These are phyloP conservation scores for Leccinum obscurum DNA, from an alignment of 768 basidiomycete genomes.

Conservation along the genomic window DNA sequence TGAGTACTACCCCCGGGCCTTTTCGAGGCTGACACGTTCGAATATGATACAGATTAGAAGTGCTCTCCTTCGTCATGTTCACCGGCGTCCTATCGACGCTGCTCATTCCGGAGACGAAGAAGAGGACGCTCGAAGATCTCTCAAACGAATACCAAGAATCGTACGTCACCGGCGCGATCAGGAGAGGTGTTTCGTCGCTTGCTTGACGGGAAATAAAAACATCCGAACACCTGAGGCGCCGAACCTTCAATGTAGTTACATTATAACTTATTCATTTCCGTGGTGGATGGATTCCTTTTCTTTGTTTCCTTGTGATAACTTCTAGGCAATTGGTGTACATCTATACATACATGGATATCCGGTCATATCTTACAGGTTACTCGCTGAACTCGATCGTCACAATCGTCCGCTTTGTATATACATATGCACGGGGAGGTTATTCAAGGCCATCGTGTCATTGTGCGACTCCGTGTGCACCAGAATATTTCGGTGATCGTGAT, in stretches of 20 bases:
- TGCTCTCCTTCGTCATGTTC: conserved; percentile 83
- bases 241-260: not conserved
- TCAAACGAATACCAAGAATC: conserved; percentile 70
- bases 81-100: conserved; percentile 81
- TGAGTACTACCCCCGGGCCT: conserved; percentile 33
- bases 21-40: too few species aligned
- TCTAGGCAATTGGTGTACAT: not conserved
- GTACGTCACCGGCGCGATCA: conserved; percentile 42
- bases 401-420: not conserved
- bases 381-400: not conserved
- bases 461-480: not conserved
- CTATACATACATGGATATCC: not conserved
- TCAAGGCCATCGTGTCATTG: not conserved
- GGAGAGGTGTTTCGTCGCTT: conserved; percentile 16
- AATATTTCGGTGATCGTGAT: not conserved
- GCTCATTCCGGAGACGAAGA: conserved; percentile 80
- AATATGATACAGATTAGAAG: conserved; percentile 52
- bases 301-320: not conserved
- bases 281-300: not conserved
- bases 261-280: not conserved
- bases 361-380: not conserved
- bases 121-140: conserved; percentile 61
- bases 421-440: too few species aligned
- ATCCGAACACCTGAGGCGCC: not conserved
- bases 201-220: not conserved